Evolutionary conservation across 306 rosid genomes (phyloP), one percentile per base, ranked within the genome.

Genomic region (Lathyrus oleraceus): DNA sequence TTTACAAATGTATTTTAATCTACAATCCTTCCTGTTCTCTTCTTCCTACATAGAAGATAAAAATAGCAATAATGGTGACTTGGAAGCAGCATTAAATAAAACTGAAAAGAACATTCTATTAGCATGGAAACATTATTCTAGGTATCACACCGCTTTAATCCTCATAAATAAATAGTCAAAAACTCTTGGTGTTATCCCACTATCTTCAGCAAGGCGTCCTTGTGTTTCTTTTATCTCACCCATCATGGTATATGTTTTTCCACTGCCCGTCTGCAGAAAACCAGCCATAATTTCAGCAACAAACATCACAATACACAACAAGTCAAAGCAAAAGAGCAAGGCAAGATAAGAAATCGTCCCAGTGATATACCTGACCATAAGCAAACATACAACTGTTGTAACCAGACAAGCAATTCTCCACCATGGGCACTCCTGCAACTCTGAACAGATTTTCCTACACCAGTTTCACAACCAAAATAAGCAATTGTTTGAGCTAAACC

Each of bases 241-340:
- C 98, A 90, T 94, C 98, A 94, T 90, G 51, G 98, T 90, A 73
- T 94, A 87, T 30, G 98, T 94, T 87, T 90, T 94, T 75, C 98
- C 98, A 65, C 98, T 90, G 25, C 98, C 98, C 2, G 98, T 94
- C 98, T 93, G 87, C 85, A 79, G 63, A 75, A 38, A 82, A 69
- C 27, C 36, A 65, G 47, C 21, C 71, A 67, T 28, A 65, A 53
- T 77, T 64, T 78, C 73, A 80, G 51, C 70, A 70, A 36, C 67
- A 48, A 61, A 15, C 61, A 23, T 15, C 27, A 11, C 52, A 72
- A 70, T 43, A 52, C 5, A 17, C 61, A 65, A 45, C 67, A 82
- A 36, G 30, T 69, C 16, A 36, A 54, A 25, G 61, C 25, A 60
- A 25, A 25, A 51, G 54, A 45, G 14, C 54, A 43, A 21, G 25